phyloP scores from a whole-genome alignment of 805 yeast species.

The Isabelozyma heimii region DNA sequence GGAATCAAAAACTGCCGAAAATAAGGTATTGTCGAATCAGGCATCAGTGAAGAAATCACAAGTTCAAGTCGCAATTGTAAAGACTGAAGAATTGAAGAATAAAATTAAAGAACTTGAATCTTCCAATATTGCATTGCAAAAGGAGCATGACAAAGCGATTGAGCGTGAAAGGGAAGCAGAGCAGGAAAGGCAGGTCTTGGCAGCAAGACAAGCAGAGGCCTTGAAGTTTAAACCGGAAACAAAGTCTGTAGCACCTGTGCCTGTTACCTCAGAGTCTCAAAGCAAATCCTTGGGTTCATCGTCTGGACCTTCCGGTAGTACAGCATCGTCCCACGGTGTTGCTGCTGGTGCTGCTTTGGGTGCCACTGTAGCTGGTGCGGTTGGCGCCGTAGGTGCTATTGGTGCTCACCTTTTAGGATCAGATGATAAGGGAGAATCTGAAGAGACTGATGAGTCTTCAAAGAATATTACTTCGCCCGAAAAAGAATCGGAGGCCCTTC shows the following conservation, averaged over 20 bases:
- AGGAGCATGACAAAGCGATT: constrained; percentile 16
- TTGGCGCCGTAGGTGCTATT: constrained; percentile 7
- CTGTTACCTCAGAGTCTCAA: not conserved
- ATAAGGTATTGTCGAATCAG: constrained; percentile 61
- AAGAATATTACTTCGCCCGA: constrained; percentile 4
- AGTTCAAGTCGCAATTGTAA: constrained; percentile 57
- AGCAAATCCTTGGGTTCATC: not conserved
- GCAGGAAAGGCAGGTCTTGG: constrained; percentile 9
- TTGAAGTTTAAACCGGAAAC: constrained; percentile 11
- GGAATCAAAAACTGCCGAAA: constrained; percentile 49
- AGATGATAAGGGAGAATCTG: not conserved
- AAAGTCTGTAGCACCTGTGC: not conserved
- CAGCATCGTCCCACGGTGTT: constrained; percentile 12
- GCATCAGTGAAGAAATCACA: constrained; percentile 69
- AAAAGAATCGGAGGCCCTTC: not conserved
- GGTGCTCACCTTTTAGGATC: constrained; percentile 1
- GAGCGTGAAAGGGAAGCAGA: constrained; percentile 12
- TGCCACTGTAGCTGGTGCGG: constrained; percentile 13
- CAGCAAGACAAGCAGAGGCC: constrained; percentile 9
- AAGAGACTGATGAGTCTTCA: constrained; percentile 4
- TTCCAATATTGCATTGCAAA: constrained; percentile 18
- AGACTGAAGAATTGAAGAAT: constrained; percentile 36
- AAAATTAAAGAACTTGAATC: constrained; percentile 25
- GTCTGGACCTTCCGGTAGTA: not conserved
- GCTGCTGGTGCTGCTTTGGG: constrained; percentile 18